Percentiles rank a stretch among this genome's conserved stretches.
phyloP scores from a whole-genome alignment of 164 flowering plant species.

The Aristolochia californica region DNA sequence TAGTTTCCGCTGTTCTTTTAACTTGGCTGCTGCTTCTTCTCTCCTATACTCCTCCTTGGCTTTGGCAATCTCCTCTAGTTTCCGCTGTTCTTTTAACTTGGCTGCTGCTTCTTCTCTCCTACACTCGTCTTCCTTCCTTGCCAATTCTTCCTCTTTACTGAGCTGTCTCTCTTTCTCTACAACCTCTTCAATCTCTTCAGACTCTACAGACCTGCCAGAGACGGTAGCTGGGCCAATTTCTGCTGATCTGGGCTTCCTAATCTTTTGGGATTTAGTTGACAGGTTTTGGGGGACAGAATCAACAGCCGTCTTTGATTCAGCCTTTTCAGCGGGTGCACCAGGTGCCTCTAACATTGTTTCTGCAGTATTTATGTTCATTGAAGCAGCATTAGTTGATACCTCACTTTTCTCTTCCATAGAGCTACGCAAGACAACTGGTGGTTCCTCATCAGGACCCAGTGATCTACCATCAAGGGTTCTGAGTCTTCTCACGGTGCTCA shows the following conservation, averaged over 20 bases:
- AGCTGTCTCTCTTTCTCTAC: slow-evolving; percentile 45
- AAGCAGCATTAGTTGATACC: slow-evolving; percentile 5
- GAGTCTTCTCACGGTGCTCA: slow-evolving; percentile 64
- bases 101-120: slow-evolving; percentile 56
- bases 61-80: slow-evolving; percentile 65
- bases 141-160: slow-evolving; percentile 6
- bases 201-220: slow-evolving; percentile 23
- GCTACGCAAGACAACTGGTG: slow-evolving; percentile 24
- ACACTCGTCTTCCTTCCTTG: slow-evolving; percentile 23
- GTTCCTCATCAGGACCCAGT: slow-evolving; percentile 75
- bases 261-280: slow-evolving; percentile 21
- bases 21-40: slow-evolving; percentile 50
- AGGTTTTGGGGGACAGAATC: slow-evolving; percentile 26
- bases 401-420: slow-evolving; percentile 18
- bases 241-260: slow-evolving; percentile 12
- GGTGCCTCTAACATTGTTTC: slow-evolving; percentile 16
- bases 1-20: slow-evolving; percentile 53
- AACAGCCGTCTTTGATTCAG: slow-evolving; percentile 14
- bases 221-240: slow-evolving; percentile 16
- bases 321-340: slow-evolving; percentile 8
- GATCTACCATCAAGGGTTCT: slow-evolving; percentile 74
- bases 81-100: slow-evolving; percentile 51
- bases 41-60: slow-evolving; percentile 57
- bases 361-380: slow-evolving; percentile 11
- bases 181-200: slow-evolving; percentile 22